A percentile compares a stretch with the other conserved stretches of the same genome.
These are phyloP conservation scores for Amphicarpaea edgeworthii DNA, from an alignment of 306 rosid species.

Conservation along the genomic window DNA sequence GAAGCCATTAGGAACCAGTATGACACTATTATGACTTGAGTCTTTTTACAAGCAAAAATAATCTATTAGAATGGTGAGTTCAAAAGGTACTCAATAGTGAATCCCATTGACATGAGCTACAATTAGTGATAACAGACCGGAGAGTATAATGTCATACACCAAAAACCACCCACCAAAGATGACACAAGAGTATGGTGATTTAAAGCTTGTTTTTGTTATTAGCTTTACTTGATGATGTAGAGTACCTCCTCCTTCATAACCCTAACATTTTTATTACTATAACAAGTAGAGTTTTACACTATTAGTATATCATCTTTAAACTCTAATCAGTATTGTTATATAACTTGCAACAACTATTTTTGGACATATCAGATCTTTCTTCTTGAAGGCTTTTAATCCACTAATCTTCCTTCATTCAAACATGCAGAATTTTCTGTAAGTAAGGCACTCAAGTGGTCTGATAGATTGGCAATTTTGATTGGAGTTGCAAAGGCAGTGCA, in stretches of 20 bases:
- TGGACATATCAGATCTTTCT: neutral
- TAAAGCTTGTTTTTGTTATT: neutral
- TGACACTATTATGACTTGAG: neutral
- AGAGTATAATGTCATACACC: neutral
- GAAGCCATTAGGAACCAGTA: neutral
- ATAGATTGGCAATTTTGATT: conserved; percentile 71
- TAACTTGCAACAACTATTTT: neutral
- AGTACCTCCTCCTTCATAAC: neutral
- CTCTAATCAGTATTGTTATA: neutral
- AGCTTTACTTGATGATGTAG: neutral
- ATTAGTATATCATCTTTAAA: no score
- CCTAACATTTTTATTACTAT: neutral
- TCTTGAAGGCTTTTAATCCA: conserved; percentile 9
- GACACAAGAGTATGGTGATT: neutral
- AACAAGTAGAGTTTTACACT: no score
- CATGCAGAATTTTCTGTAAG: conserved; percentile 65
- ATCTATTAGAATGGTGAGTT: neutral
- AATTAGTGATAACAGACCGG: no score
- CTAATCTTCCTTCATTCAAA: conserved; percentile 41
- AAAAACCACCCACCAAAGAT: neutral
- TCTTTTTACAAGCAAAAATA: neutral
- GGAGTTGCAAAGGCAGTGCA: conserved; percentile 89
- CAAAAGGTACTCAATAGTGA: neutral
- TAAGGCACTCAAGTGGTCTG: conserved; percentile 80
- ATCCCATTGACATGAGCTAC: neutral